Base-by-base conservation (phyloP, 1,284 basidiomycete genomes). In the Pterulicium gracile region DNA sequence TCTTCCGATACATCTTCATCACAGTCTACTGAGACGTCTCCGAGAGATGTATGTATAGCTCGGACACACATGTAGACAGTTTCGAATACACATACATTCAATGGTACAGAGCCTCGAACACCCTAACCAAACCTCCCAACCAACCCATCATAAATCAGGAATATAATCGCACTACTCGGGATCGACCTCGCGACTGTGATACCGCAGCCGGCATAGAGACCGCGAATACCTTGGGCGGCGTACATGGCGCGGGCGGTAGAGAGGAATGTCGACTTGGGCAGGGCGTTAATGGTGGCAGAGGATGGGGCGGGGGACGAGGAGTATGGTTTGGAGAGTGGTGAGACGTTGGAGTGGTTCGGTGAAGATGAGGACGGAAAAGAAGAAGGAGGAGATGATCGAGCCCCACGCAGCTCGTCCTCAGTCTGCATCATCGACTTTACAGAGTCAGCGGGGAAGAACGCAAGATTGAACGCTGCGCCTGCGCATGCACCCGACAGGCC, bases 381-480 rank as follows among this genome's bases (percentile, higher is more conserved):
- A 0, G 50, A 49, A 39, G 49, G 49, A 3, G 52, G 47, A 34
- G 50, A 48, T 20, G 24, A 46, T 18, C 50, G 44, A 12, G 46
- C 27, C 5, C 74, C 77, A 13, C 81, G 68, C 47, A 93, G 70
- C 63, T 94, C 89, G 47, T 82, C 82, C 56, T 81, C 81, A 0
- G 91, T 95, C 68, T 95, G 92, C 62, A 94, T 86, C 23, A 85
- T 78, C 50, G 81, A 87, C 66, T 95, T 95, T 57, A 94, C 80
- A 20, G 81, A 82, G 64, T 95, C 91, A 14, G 89, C 90, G 1
- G 88, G 88, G 69, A 91, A 92, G 46, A 86, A 65, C 18, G 77
- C 74, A 51, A 89, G 67, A 56, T 89, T 91, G 69, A 89, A 94
- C 52, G 78, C 70, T 4, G 88, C 78, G 1, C 91, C 91, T 2